These are phyloP conservation scores for Amaranthus tricolor DNA, from an alignment of 179 eudicot genomes.

Conservation along the genomic window DNA sequence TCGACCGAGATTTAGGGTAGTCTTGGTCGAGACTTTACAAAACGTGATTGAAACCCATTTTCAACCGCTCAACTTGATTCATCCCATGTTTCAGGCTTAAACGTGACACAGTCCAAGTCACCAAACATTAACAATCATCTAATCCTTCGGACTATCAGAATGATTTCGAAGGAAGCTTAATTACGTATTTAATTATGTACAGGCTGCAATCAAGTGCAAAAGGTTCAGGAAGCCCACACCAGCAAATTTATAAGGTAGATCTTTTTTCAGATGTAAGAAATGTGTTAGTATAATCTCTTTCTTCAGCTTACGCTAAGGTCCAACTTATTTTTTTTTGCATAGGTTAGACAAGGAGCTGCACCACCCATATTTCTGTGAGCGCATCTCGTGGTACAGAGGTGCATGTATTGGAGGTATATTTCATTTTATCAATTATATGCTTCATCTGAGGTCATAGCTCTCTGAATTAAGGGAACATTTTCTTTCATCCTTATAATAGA, in stretches of 20 bases:
- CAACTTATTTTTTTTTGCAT: conserved; percentile 30
- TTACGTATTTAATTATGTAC: conserved; percentile 13
- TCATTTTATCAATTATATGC: conserved; percentile 1
- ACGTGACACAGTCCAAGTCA: too few species aligned
- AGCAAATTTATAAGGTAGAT: conserved; percentile 33
- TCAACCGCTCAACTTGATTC: too few species aligned
- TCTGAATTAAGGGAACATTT: not conserved
- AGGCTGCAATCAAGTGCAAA: conserved; percentile 37
- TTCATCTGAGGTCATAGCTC: conserved; percentile 7
- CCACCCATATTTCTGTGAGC: conserved; percentile 22
- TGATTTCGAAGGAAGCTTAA: not conserved
- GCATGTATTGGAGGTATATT: conserved; percentile 50
- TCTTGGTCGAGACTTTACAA: too few species aligned
- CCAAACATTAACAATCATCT: too few species aligned
- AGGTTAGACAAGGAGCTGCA: conserved; percentile 45
- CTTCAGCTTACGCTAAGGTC: conserved; percentile 4
- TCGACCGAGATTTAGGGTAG: too few species aligned
- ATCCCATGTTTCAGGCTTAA: too few species aligned
- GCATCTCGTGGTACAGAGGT: conserved; percentile 39
- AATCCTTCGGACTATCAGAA: not conserved
- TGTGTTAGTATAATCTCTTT: not conserved
- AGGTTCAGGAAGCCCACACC: conserved; percentile 24
- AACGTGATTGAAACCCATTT: too few species aligned
- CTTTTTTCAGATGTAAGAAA: not conserved
- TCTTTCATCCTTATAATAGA: not conserved